phyloP scores from a whole-genome alignment of 345 rosid genomes.

The Viola odorata region DNA sequence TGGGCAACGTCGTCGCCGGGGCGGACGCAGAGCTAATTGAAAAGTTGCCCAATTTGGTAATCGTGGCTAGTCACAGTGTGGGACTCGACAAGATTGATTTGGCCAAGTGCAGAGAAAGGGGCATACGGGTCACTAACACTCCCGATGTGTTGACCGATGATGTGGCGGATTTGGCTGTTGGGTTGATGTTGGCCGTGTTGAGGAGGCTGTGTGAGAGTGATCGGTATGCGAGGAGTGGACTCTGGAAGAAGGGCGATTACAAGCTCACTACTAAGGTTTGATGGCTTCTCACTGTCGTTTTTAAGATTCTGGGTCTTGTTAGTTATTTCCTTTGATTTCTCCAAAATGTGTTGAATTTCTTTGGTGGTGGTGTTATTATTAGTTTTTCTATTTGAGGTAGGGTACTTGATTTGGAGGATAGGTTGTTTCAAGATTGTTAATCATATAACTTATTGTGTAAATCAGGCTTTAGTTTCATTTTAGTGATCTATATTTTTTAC shows the following conservation, averaged over 20 bases:
- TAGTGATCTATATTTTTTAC: too few relatives aligned
- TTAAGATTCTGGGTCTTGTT: too few relatives aligned
- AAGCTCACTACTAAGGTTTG: conserved; percentile 68
- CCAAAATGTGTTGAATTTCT: too few relatives aligned
- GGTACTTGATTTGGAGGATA: too few relatives aligned
- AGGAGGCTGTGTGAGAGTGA: conserved; percentile 65
- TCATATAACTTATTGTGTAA: too few relatives aligned
- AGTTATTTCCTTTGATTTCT: too few relatives aligned
- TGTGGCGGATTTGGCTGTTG: conserved; percentile 83
- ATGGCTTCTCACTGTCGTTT: neutral
- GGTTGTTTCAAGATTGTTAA: too few relatives aligned
- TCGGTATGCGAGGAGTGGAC: conserved; percentile 59
- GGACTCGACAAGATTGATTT: conserved; percentile 84
- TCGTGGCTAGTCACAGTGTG: conserved; percentile 66
- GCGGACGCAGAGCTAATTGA: conserved; percentile 67
- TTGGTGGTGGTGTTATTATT: too few relatives aligned
- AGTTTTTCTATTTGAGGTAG: too few relatives aligned
- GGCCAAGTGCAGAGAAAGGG: conserved; percentile 59
- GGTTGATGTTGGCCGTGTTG: conserved; percentile 58
- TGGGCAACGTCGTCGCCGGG: conserved; percentile 49
- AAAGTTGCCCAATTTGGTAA: conserved; percentile 63
- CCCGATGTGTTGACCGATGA: conserved; percentile 87
- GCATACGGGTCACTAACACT: conserved; percentile 72
- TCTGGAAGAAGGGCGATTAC: conserved; percentile 63
- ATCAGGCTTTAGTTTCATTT: too few relatives aligned